Conservation (phyloP, 2,329 filamentous ascomycete species). For the Aschersonia sp. region DNA sequence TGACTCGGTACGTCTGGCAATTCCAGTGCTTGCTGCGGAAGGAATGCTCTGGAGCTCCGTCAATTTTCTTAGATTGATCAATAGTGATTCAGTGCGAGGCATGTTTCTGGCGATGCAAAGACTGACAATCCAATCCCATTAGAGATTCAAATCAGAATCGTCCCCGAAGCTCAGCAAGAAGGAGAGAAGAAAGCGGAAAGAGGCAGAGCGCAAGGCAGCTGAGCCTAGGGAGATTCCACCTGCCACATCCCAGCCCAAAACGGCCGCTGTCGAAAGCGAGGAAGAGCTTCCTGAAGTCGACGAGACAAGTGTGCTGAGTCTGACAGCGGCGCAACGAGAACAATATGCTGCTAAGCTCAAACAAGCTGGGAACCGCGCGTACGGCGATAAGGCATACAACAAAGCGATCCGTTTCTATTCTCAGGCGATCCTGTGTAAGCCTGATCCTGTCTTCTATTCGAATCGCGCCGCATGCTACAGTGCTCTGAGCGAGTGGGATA, state of each 20-base stretch:
- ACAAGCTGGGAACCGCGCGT: conserved; percentile 90
- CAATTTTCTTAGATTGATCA: too few species aligned
- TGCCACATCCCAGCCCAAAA: conserved; percentile 27
- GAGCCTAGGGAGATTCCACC: conserved; percentile 22
- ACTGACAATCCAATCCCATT: neutral
- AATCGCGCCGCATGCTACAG: conserved; percentile 98
- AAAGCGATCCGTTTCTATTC: conserved; percentile 89
- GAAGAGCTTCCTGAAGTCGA: conserved; percentile 57
- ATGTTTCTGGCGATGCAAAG: neutral
- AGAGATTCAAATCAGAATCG: conserved; percentile 31
- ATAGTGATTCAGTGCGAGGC: neutral
- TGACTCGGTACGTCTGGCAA: conserved; percentile 31
- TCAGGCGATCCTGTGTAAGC: conserved; percentile 91
- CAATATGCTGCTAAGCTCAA: conserved; percentile 85
- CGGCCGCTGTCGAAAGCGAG: conserved; percentile 38
- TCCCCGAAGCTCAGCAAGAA: conserved; percentile 74
- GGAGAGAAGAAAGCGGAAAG: conserved; percentile 77
- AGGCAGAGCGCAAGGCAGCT: conserved; percentile 47
- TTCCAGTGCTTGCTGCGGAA: too few species aligned
- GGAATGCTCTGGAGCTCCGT: too few species aligned
- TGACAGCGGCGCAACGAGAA: conserved; percentile 56
- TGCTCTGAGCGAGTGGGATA: conserved; percentile 81
- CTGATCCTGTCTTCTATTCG: conserved; percentile 96
- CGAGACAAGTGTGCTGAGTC: conserved; percentile 36
- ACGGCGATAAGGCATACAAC: conserved; percentile 86